These are phyloP conservation scores for Ceratocystis huliohia DNA, from an alignment of 2,329 filamentous ascomycete genomes.

Conservation along the genomic window DNA sequence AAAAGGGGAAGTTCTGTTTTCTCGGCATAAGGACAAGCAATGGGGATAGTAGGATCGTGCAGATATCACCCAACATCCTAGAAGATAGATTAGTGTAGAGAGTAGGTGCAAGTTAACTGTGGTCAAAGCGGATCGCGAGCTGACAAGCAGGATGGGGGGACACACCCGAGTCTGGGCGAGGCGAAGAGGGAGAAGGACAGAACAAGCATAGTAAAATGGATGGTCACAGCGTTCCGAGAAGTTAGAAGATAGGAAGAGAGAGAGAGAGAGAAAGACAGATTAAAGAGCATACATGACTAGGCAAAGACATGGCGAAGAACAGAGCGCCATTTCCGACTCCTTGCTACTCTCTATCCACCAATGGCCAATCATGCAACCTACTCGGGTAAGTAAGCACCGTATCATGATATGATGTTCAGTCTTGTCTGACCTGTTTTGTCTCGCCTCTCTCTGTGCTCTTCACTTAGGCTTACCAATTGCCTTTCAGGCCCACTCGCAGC, in stretches of 20 bases:
- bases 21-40: background rate
- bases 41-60: no score
- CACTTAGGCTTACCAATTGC: background rate
- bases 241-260: background rate
- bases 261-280: background rate
- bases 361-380: no score
- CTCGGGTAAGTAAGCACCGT: no score
- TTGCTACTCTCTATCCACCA: no score
- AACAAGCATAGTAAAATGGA: background rate
- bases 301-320: no score
- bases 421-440: background rate
- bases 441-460: background rate
- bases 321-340: no score
- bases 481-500: background rate
- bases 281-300: background rate
- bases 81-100: background rate
- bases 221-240: background rate
- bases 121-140: background rate
- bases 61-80: background rate
- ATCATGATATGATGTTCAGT: background rate
- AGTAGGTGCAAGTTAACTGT: background rate
- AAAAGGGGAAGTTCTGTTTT: background rate
- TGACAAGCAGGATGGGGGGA: background rate
- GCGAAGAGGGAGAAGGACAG: background rate
- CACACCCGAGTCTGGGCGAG: background rate